Evolutionary conservation across 257 asterid genomes (phyloP).

Genomic region (Thymus mandschuricus): DNA sequence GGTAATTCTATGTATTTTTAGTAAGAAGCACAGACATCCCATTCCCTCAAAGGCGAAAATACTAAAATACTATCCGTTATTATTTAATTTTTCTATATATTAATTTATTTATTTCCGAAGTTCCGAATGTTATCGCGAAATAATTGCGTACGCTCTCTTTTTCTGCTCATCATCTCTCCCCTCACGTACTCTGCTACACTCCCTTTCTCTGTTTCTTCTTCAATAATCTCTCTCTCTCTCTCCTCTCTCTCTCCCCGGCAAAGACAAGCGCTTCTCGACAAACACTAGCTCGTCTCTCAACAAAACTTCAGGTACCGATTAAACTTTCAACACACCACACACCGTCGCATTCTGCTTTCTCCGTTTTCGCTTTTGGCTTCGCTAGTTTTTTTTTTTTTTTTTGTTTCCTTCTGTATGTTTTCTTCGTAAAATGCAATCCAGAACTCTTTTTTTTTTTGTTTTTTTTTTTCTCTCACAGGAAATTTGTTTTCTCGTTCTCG

Average conservation of each 20-base stretch:
- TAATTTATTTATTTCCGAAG: not conserved
- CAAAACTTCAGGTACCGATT: slow-evolving; percentile 31
- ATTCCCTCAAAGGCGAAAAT: too few relatives aligned
- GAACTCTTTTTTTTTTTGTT: not conserved
- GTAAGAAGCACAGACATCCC: too few relatives aligned
- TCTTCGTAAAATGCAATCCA: slow-evolving; percentile 26
- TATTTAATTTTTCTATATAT: too few relatives aligned
- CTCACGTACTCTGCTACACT: slow-evolving; percentile 1
- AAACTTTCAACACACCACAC: slow-evolving; percentile 10
- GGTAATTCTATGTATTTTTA: too few relatives aligned
- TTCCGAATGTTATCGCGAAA: slow-evolving; percentile 4
- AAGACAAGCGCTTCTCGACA: slow-evolving; percentile 46
- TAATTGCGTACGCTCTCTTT: slow-evolving; percentile 7
- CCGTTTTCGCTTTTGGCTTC: slow-evolving; percentile 28
- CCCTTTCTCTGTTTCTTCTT: slow-evolving; percentile 12
- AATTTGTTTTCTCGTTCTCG: not conserved
- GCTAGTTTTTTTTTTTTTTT: slow-evolving; percentile 26
- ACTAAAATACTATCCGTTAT: too few relatives aligned
- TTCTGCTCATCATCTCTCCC: slow-evolving; percentile 19
- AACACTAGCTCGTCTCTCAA: slow-evolving; percentile 28
- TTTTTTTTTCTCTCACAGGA: slow-evolving; percentile 19
- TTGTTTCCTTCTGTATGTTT: slow-evolving; percentile 30
- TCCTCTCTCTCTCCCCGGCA: slow-evolving; percentile 1
- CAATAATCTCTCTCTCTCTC: slow-evolving; percentile 4
- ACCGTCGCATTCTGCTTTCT: slow-evolving; percentile 14